Evolutionary conservation across 2,329 filamentous ascomycete genomes (phyloP).

Genomic region (Aspergillus puulaauensis): DNA sequence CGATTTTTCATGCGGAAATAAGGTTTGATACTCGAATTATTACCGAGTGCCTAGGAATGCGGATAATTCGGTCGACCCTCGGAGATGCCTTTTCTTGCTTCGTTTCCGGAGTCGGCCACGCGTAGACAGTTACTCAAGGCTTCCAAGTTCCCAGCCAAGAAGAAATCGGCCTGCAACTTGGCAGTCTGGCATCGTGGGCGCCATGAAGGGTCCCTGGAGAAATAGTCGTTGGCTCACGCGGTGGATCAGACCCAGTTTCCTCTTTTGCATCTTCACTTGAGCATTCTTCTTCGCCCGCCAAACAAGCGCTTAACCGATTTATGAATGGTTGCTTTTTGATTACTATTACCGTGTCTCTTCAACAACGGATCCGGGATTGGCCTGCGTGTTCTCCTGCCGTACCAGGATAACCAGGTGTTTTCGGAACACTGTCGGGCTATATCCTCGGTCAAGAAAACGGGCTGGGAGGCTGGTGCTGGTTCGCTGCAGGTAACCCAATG

Average conservation of each 20-base stretch:
- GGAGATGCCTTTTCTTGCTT: background rate
- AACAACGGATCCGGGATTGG: background rate
- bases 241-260: constrained; percentile 9
- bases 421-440: background rate
- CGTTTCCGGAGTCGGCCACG: background rate
- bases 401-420: background rate
- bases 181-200: background rate
- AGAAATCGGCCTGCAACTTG: constrained; percentile 4
- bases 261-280: background rate
- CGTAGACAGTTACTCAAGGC: background rate
- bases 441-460: background rate
- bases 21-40: constrained; percentile 10
- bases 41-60: background rate
- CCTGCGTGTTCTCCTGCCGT: background rate
- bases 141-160: background rate
- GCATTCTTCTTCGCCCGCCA: no score
- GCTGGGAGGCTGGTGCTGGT: background rate
- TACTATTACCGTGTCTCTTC: background rate
- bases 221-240: constrained; percentile 1
- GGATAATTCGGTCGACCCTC: background rate
- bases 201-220: constrained; percentile 8
- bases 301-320: background rate
- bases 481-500: background rate
- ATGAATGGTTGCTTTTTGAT: background rate
- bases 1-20: constrained; percentile 4